Evolutionary conservation across 108 stramenopile genomes (phyloP).

Genomic region (Bacterosira constricta): DNA sequence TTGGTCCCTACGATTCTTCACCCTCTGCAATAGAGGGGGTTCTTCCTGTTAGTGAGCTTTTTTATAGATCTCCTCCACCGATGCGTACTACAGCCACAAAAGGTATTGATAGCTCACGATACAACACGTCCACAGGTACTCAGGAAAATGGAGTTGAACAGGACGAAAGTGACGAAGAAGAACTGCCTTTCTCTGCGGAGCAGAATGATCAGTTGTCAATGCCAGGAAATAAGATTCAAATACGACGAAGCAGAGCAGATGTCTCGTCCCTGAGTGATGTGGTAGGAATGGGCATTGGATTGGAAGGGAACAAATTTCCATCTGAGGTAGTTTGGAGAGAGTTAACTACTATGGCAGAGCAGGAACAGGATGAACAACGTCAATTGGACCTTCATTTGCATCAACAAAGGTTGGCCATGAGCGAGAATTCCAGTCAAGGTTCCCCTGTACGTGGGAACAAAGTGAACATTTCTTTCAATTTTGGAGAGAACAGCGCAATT

Average conservation of each 20-base stretch:
- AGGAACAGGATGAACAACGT: constrained; percentile 37
- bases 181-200: constrained; percentile 54
- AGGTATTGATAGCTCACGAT: background rate
- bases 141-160: constrained; percentile 1
- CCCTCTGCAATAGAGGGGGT: constrained; percentile 65
- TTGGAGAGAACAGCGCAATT: no score
- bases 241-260: constrained; percentile 40
- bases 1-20: constrained; percentile 7
- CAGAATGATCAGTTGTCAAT: constrained; percentile 49
- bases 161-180: constrained; percentile 46
- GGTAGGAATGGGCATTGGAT: background rate
- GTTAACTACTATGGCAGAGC: constrained; percentile 28
- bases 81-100: background rate
- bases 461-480: no score
- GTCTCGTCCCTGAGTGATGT: background rate
- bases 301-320: background rate
- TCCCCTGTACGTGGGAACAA: no score
- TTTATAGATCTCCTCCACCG: constrained; percentile 68
- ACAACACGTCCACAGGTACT: background rate
- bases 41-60: constrained; percentile 77
- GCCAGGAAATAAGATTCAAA: constrained; percentile 50
- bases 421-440: no score
- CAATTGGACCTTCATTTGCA: constrained; percentile 14
- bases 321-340: constrained; percentile 32
- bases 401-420: no score